Percentiles rank a stretch among this genome's conserved stretches.
phyloP scores from a whole-genome alignment of 2,329 filamentous ascomycete genomes.

The Diaporthe vaccinii region DNA sequence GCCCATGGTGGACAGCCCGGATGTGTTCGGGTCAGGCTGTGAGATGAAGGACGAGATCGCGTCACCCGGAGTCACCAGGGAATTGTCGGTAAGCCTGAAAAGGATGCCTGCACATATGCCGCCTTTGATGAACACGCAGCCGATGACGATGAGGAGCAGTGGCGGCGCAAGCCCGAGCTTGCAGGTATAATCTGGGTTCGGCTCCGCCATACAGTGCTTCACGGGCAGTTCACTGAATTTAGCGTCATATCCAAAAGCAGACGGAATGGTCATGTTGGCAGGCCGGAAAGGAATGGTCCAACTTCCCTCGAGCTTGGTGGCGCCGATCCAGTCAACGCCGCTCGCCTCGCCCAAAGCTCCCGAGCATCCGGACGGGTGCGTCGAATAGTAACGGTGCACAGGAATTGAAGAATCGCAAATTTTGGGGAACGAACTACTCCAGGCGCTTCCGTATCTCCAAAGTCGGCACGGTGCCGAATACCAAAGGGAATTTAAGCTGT shows the following conservation, averaged over 20 bases:
- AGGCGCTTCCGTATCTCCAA: background rate
- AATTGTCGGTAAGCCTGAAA: background rate
- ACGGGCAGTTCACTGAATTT: background rate
- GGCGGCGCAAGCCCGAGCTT: background rate
- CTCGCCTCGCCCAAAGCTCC: background rate
- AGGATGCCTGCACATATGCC: background rate
- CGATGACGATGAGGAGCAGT: background rate
- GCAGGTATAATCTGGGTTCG: background rate
- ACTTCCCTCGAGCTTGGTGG: background rate
- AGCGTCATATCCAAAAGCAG: background rate
- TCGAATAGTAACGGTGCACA: too few species aligned
- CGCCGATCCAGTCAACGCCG: background rate
- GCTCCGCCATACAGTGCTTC: background rate
- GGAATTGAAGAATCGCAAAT: background rate
- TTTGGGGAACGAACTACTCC: background rate
- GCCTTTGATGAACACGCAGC: background rate
- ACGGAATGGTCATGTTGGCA: background rate
- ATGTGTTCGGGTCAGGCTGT: background rate
- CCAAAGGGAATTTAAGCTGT: background rate
- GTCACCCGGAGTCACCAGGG: background rate
- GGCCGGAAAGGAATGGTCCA: background rate
- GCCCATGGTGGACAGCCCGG: background rate
- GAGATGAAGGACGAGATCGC: background rate
- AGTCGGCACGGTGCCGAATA: background rate
- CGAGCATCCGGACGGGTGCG: background rate